Evolutionary conservation across 768 basidiomycete species (phyloP), one percentile per base, ranked within the genome.

Genomic region (Gymnopilus dilepis): DNA sequence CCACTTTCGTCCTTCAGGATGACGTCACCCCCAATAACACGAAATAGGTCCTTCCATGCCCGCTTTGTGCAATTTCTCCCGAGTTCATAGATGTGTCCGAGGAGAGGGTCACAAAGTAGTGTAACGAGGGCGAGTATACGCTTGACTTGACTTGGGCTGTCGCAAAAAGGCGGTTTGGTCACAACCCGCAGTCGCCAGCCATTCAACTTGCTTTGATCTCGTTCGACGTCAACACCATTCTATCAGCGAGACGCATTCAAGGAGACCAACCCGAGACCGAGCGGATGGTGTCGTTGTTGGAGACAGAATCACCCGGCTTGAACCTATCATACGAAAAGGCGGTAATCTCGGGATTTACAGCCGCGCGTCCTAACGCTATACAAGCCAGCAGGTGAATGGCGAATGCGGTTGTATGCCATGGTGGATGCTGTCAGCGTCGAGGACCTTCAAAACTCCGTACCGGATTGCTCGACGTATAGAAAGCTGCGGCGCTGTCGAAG

Each of bases 1-100:
- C 86, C 88, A 9, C 79, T 79, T 60, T 80, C 77, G 51, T 86
- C 82, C 30, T 76, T 62, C 17, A 87, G 64, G n/a, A 71, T 60
- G 0, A 86, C 80, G 56, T 86, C 85, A 62, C 87, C 86, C 84
- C 85, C 73, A 87, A 71, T 21, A 87, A 77, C 9, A 79, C 76
- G 51, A 82, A 53, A 83, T 79, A 51, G 81, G 83, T 0, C 70
- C 65, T 73, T 47, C 76, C 78, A 85, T 9, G 87, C 87, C 40
- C 58, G 65, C 42, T 67, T 72, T 9, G 86, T 84, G 45, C 79
- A 79, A 31, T 81, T 75, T 43, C 82, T 69, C 86, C 86, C 88
- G 19, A 86, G 78, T 17, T 74, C 72, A 59, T 85, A 87, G 22
- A 87, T 74, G 58, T 81, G 76, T 0, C 85, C 85, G 1, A 68